Evolutionary conservation across 805 yeast species (phyloP).

Genomic region (Citeromyces matritensis): DNA sequence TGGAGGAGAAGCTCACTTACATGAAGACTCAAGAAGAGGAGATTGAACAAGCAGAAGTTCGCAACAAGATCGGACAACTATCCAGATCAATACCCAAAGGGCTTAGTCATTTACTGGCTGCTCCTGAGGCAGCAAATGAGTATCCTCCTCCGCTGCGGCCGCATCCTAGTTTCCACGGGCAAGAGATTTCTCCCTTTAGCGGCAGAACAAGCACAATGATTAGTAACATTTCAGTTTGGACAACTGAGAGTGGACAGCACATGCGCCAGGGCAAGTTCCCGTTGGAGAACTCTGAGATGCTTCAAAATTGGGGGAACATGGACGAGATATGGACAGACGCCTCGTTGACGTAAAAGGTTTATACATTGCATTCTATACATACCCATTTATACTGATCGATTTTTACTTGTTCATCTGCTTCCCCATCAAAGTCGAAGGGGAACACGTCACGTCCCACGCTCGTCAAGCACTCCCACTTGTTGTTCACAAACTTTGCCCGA

Average conservation of each 20-base stretch:
- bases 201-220: constrained; percentile 46
- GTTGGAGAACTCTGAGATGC: constrained; percentile 4
- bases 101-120: constrained; percentile 27
- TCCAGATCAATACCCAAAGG: constrained; percentile 42
- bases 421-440: neutral
- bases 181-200: constrained; percentile 10
- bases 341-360: too few relatives aligned
- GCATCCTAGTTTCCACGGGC: constrained; percentile 14
- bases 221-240: constrained; percentile 46
- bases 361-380: neutral
- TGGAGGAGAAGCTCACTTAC: constrained; percentile 14
- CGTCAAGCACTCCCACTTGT: constrained; percentile 3
- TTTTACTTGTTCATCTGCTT: neutral
- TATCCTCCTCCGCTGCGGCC: constrained; percentile 7
- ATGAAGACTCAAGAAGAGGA: constrained; percentile 19
- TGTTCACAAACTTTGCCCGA: too few relatives aligned
- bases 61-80: constrained; percentile 30
- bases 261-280: constrained; percentile 12
- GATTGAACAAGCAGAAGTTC: constrained; percentile 30
- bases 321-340: constrained; percentile 26
- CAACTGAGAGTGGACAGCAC: constrained; percentile 29
- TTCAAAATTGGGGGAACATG: constrained; percentile 8
- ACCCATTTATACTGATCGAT: neutral
- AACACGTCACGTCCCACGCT: neutral
- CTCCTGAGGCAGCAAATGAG: constrained; percentile 9